phyloP scores from a whole-genome alignment of 129 eudicot genomes.

The Pittosporum tobira region DNA sequence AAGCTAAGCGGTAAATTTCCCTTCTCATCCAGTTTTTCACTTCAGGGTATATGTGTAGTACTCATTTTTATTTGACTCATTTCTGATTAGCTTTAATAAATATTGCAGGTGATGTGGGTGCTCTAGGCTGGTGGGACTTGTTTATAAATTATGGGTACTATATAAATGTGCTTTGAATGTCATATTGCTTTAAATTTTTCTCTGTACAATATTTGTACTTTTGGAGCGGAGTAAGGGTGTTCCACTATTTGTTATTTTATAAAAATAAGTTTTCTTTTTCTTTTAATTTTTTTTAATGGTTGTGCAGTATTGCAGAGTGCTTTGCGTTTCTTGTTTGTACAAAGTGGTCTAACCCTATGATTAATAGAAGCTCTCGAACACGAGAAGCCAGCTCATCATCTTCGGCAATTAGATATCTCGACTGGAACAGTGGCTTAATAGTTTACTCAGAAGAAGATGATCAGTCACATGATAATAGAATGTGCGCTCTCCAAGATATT shows the following conservation, averaged over 20 bases:
- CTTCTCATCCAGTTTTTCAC: slow-evolving; percentile 5
- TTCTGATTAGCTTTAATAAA: slow-evolving; percentile 6
- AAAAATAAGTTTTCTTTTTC: neutral
- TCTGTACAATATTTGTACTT: neutral
- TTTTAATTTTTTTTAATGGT: neutral
- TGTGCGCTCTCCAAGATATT: slow-evolving; percentile 70
- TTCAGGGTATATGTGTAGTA: neutral
- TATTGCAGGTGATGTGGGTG: slow-evolving; percentile 71
- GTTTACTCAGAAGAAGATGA: slow-evolving; percentile 71
- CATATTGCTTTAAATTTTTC: neutral
- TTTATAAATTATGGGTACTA: slow-evolving; percentile 89
- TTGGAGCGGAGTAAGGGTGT: neutral
- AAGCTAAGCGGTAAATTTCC: slow-evolving; percentile 60
- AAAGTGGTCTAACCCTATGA: slow-evolving; percentile 89
- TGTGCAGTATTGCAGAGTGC: slow-evolving; percentile 85
- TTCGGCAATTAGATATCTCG: slow-evolving; percentile 62
- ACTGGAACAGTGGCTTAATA: slow-evolving; percentile 78
- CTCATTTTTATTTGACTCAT: neutral
- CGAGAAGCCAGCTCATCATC: slow-evolving; percentile 73
- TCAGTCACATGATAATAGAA: slow-evolving; percentile 39
- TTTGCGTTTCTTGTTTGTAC: slow-evolving; percentile 96
- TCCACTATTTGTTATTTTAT: too few relatives aligned
- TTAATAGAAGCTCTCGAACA: slow-evolving; percentile 47
- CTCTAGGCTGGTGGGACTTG: slow-evolving; percentile 97
- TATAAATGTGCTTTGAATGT: neutral